Conservation (phyloP, 257 asterid genomes). For the Nicotiana tabacum region DNA sequence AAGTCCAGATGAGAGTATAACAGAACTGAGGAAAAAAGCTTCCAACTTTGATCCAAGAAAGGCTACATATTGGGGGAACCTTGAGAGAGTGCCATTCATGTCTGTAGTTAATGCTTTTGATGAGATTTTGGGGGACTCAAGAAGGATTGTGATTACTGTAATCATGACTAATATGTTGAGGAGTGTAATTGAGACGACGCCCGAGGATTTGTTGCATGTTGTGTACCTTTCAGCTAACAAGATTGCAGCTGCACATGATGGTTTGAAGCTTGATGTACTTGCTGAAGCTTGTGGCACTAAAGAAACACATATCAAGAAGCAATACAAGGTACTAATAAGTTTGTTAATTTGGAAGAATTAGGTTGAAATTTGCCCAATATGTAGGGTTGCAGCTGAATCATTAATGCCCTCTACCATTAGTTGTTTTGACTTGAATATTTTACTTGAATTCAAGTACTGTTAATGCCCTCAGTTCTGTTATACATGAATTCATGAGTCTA, state of each 20-base stretch:
- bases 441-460: too few species aligned
- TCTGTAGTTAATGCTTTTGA: conserved; percentile 77
- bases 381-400: not conserved
- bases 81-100: conserved; percentile 84
- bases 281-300: conserved; percentile 87
- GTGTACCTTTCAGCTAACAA: conserved; percentile 70
- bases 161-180: conserved; percentile 83
- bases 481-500: too few species aligned
- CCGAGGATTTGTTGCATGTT: conserved; percentile 67
- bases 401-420: not conserved
- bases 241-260: conserved; percentile 84
- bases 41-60: conserved; percentile 51
- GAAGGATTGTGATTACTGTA: conserved; percentile 76
- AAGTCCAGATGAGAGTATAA: conserved; percentile 53
- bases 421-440: not conserved
- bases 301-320: conserved; percentile 70
- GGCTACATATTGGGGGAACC: conserved; percentile 79
- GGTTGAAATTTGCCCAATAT: not conserved
- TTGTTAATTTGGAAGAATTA: not conserved
- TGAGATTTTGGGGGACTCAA: conserved; percentile 69
- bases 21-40: conserved; percentile 67
- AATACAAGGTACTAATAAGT: conserved; percentile 50
- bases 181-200: conserved; percentile 77
- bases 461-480: too few species aligned
- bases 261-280: conserved; percentile 87